Percentiles rank a stretch among this genome's conserved stretches.
These are phyloP conservation scores for Acanthochlamys bracteata DNA, from an alignment of 106 monocot genomes.

Conservation along the genomic window DNA sequence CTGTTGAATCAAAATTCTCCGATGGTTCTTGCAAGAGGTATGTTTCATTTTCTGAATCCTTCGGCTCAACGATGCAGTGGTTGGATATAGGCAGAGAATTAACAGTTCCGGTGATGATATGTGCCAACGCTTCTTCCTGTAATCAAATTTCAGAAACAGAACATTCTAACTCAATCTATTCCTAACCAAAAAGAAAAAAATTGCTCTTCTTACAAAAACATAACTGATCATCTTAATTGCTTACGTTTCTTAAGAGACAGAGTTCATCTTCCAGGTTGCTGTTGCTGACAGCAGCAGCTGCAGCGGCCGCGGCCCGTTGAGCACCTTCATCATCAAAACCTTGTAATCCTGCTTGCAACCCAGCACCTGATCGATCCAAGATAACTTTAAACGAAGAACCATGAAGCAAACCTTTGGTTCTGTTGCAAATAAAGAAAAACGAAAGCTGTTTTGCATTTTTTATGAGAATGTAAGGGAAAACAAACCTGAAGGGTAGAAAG, in stretches of 20 bases:
- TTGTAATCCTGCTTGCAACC: too few species aligned
- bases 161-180: background rate
- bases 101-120: slow-evolving; percentile 7
- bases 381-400: too few species aligned
- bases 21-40: slow-evolving; percentile 10
- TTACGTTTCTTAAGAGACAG: slow-evolving; percentile 19
- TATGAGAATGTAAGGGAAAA: background rate
- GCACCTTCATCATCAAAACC: too few species aligned
- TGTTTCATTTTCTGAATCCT: slow-evolving; percentile 13
- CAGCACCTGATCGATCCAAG: too few species aligned
- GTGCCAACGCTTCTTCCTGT: slow-evolving; percentile 25
- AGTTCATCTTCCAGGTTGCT: slow-evolving; percentile 19
- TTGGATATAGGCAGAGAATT: background rate
- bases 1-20: slow-evolving; percentile 11
- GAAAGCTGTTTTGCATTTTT: too few species aligned
- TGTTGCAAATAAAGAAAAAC: too few species aligned
- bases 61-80: background rate
- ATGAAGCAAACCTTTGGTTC: too few species aligned
- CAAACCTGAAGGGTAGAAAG: slow-evolving; percentile 8
- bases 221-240: too few species aligned
- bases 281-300: background rate
- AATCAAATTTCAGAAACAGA: background rate
- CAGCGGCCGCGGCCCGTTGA: too few species aligned
- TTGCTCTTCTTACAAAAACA: background rate
- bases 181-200: background rate